These are phyloP conservation scores for Galerina marginata DNA, from an alignment of 768 basidiomycete species.

Conservation along the genomic window DNA sequence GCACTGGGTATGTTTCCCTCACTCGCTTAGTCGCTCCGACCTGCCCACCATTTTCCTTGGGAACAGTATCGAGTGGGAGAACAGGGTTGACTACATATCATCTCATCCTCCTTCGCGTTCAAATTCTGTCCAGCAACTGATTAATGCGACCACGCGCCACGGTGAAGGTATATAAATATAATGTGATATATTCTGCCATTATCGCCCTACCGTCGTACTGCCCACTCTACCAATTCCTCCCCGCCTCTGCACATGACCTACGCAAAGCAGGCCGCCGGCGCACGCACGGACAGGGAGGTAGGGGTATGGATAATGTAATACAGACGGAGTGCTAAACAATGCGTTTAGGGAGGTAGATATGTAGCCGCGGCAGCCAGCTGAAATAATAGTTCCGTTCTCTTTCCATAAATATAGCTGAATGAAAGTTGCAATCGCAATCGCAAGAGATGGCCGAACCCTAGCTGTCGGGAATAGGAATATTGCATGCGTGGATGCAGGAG, in stretches of 20 bases:
- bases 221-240: no score
- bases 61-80: neutral
- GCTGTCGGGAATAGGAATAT: neutral
- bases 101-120: no score
- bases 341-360: neutral
- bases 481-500: no score
- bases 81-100: no score
- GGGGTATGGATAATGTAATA: neutral
- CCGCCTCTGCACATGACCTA: no score
- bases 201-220: no score
- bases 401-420: conserved; percentile 16
- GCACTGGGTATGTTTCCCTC: neutral
- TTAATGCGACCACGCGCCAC: no score
- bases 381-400: neutral
- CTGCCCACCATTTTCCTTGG: neutral
- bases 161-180: no score
- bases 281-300: no score
- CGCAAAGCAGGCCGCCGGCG: no score
- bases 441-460: neutral
- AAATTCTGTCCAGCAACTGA: no score
- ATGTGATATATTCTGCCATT: no score
- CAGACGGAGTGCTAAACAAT: neutral
- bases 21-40: neutral
- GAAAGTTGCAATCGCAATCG: neutral
- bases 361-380: neutral